Conservation (phyloP, 108 stramenopile genomes). For the Licmophora abbreviata region DNA sequence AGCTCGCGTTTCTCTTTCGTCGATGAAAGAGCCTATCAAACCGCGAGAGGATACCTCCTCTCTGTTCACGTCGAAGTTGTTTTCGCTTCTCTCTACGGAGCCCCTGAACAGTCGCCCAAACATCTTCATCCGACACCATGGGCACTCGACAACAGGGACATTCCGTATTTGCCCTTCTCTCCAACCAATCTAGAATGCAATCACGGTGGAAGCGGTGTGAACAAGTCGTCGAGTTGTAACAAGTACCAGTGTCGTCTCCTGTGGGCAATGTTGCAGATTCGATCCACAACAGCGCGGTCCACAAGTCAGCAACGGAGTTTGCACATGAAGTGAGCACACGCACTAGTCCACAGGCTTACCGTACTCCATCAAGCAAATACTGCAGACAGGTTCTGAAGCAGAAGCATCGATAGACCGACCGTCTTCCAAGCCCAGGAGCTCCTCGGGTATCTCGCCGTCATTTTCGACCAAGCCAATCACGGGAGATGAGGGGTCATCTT, state of each 20-base stretch:
- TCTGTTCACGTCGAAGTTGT: too few species aligned
- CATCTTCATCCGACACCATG: conserved; percentile 26
- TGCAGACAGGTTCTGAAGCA: conserved; percentile 12
- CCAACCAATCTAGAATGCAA: conserved; percentile 27
- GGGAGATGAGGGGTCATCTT: background rate
- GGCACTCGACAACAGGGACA: conserved; percentile 28
- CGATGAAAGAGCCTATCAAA: too few species aligned
- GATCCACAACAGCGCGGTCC: background rate
- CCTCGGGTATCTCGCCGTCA: background rate
- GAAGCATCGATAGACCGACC: too few species aligned
- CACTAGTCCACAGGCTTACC: background rate
- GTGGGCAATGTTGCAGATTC: background rate
- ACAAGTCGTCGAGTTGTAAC: conserved; percentile 13
- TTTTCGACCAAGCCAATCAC: background rate
- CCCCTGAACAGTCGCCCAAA: conserved; percentile 21
- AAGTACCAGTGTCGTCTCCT: background rate
- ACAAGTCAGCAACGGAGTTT: background rate
- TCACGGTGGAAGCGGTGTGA: conserved; percentile 17
- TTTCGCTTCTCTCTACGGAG: conserved; percentile 16
- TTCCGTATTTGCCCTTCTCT: conserved; percentile 20
- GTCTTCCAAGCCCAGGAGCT: background rate
- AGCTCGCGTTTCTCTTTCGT: too few species aligned
- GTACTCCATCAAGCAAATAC: conserved; percentile 17
- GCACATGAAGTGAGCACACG: background rate
- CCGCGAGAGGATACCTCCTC: too few species aligned